Base-by-base conservation (phyloP, 495 filamentous ascomycete species). In the Elaphomyces granulatus region DNA sequence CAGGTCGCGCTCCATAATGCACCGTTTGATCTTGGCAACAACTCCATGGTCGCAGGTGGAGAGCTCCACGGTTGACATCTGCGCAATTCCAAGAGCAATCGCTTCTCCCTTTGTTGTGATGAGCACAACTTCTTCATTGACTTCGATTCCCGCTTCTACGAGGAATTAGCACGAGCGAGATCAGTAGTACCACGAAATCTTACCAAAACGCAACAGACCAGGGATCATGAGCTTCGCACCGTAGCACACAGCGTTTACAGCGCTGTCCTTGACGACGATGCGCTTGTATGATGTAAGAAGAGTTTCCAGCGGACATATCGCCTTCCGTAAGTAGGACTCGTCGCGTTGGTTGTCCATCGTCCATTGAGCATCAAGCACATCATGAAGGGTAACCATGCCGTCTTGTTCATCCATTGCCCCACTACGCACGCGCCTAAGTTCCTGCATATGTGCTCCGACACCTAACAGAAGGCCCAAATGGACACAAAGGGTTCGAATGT, bases 61-160 rank as follows among this genome's bases (percentile, higher is more conserved):
- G 53, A 98, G 77, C 59, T 92, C 84, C 40, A 88, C 83, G 1
- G 86, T 86, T 10, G 82, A 87, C 87, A 96, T 96, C 62, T 87
- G 83, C 14, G 90, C 85, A 51, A 94, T 88, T 51, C 81, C 90
- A 30, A 96, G 71, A 35, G 90, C 90, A 49, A 98, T 94, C 15
- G 90, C 90, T 64, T 98, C 90, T 44, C 90, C 90, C 71, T 98
- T 98, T 42, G 87, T 95, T 20, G 88, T 95, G 75, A 96, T 94
- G 32, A 98, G 64, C 19, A 98, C 87, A 55, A 98, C 81, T 56
- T 95, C 87, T 53, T 92, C 87, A 50, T 85, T 72, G 42, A 85
- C 70, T 58, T 92, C 81, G 51, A 96, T 95, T 26, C 75, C 82
- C 44, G 72, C 60, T 69, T 94, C 87, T 83, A 47, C 10, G 48